Evolutionary conservation across 1,139 yeast genomes (phyloP).

Genomic region (Blastobotrys apis): DNA sequence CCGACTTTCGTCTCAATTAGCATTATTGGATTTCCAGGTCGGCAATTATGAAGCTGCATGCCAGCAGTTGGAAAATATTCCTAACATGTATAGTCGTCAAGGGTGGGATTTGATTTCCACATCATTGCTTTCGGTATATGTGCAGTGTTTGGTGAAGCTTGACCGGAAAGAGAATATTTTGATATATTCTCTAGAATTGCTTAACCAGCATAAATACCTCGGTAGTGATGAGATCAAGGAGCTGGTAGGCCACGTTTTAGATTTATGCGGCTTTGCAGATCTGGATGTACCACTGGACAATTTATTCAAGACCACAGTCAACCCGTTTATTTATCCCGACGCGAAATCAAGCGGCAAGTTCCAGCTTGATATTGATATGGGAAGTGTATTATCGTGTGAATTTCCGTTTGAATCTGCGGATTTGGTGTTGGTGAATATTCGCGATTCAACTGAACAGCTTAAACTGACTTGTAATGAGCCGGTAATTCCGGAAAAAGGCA

Average conservation of each 20-base stretch:
- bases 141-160: slow-evolving; percentile 60
- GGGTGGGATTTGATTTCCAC: slow-evolving; percentile 78
- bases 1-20: slow-evolving; percentile 75
- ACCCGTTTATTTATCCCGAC: slow-evolving; percentile 19
- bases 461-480: not conserved
- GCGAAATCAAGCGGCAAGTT: slow-evolving; percentile 5
- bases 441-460: slow-evolving; percentile 10
- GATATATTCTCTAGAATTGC: slow-evolving; percentile 31
- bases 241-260: slow-evolving; percentile 21
- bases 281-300: slow-evolving; percentile 18
- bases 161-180: slow-evolving; percentile 28
- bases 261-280: slow-evolving; percentile 15
- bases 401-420: slow-evolving; percentile 20
- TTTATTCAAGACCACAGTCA: slow-evolving; percentile 22
- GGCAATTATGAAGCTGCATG: slow-evolving; percentile 59
- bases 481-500: not conserved
- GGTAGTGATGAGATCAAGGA: slow-evolving; percentile 18
- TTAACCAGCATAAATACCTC: slow-evolving; percentile 27
- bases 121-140: slow-evolving; percentile 57
- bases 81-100: slow-evolving; percentile 57
- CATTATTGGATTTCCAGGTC: slow-evolving; percentile 58
- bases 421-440: slow-evolving; percentile 10
- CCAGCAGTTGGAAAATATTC: slow-evolving; percentile 60
- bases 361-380: not conserved
- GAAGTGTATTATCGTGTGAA: slow-evolving; percentile 9